Evolutionary conservation across 2,329 filamentous ascomycete species (phyloP), one percentile per base, ranked within the genome.

Genomic region (Fusarium hainanense): DNA sequence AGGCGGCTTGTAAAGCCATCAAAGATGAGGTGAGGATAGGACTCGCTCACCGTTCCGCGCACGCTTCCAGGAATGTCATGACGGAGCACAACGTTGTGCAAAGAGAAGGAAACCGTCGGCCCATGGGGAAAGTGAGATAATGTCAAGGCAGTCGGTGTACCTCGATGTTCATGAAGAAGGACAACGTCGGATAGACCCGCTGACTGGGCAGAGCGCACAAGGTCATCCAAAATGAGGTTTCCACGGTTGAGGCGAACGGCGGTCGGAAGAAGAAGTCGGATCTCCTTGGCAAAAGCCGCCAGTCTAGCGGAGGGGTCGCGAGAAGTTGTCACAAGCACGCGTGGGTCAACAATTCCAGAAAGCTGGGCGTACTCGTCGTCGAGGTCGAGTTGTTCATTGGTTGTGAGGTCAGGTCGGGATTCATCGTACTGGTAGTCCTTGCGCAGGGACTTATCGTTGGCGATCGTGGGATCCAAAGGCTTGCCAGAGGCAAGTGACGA

Each of bases 341-440:
- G 87, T 9, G 95, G 94, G 73, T 98, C 96, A 40, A 96, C 89
- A 41, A 98, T 89, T 32, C 96, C 96, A n/a, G 92, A 96, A 1
- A 98, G 88, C 72, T 94, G 90, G 25, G 92, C 89, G 79, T 98
- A 98, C 82, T 98, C 95, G 76, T 97, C 93, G 77, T 97, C 93
- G 21, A 97, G 82, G 58, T 93, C 91, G 20, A 93, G 81, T 77
- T 91, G 86, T 60, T 93, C 90, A 60, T 93, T 87, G 20, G 85
- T 83, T 5, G 85, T 89, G 57, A 89, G 82, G 73, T 94, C 92
- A 23, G 87, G 86, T 25, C 89, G 84, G 6, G 93, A 93, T 80
- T 98, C 95, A 78, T 99, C 96, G 79, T 95, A 99, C 77, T 94
- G 94, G 82, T 92, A 98, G 78, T 98, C 93, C 77, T 93, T 90